phyloP scores from a whole-genome alignment of 208 protist species.

The Novymonas esmeraldas region DNA sequence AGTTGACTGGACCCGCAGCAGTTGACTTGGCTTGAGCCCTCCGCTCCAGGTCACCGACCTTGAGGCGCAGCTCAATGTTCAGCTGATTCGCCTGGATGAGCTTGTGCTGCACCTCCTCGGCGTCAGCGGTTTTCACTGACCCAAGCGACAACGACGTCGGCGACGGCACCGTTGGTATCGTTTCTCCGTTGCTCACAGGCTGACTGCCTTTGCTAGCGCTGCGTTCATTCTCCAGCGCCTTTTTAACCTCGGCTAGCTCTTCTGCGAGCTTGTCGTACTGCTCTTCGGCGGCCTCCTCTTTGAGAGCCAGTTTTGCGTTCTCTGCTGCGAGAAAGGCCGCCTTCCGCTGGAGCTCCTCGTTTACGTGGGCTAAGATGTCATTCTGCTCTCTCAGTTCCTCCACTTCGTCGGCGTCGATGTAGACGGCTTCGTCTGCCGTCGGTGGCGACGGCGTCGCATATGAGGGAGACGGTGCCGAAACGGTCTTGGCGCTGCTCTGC shows the following conservation, averaged over 20 bases:
- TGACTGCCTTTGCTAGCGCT: not conserved
- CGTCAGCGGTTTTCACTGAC: not conserved
- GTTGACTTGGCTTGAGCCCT: not conserved
- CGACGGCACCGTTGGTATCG: not conserved
- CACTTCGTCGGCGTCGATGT: conserved; percentile 2
- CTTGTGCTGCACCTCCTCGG: conserved; percentile 27
- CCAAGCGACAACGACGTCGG: not conserved
- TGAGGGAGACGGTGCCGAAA: no score
- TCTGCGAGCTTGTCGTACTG: conserved; percentile 37
- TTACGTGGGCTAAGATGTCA: conserved; percentile 9
- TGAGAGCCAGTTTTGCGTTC: conserved; percentile 20
- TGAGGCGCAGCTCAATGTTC: conserved; percentile 36
- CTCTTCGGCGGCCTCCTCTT: conserved; percentile 22
- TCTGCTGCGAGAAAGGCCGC: conserved; percentile 24
- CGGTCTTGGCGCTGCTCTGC: not conserved
- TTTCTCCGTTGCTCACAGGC: not conserved
- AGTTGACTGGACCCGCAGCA: not conserved
- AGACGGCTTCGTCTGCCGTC: not conserved
- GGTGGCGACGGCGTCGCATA: not conserved
- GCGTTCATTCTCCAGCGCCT: not conserved
- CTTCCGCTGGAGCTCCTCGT: conserved; percentile 36
- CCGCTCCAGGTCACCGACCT: conserved; percentile 23
- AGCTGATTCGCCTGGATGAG: conserved; percentile 29
- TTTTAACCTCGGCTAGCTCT: conserved; percentile 4
- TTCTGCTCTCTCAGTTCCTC: conserved; percentile 27